Conservation (phyloP, 2,329 filamentous ascomycete genomes). For the Aspergillus japonicus region DNA sequence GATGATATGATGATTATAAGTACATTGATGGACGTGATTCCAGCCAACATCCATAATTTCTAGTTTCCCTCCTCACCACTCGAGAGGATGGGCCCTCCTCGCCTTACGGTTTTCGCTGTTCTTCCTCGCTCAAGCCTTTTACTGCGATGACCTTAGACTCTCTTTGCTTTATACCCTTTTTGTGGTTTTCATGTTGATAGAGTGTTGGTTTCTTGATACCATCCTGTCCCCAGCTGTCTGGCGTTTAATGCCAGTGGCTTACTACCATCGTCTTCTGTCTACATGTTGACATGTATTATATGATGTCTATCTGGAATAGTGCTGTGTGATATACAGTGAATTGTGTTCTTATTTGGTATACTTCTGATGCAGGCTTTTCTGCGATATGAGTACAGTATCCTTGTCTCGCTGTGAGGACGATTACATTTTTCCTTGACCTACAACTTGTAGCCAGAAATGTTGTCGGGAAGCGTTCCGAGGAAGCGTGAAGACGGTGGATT, state of each 20-base stretch:
- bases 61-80: background rate
- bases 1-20: constrained; percentile 43
- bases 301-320: background rate
- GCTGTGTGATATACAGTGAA: no score
- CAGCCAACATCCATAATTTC: background rate
- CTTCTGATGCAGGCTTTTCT: no score
- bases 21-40: background rate
- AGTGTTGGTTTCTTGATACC: background rate
- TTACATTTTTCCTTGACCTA: no score
- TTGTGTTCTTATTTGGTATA: no score
- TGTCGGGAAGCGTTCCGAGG: no score
- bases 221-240: background rate
- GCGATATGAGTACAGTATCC: no score
- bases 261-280: background rate
- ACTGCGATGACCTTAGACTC: background rate
- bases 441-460: no score
- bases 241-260: background rate
- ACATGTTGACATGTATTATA: background rate
- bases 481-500: no score
- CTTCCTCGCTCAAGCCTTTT: background rate
- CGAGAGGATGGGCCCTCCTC: background rate
- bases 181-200: background rate
- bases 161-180: background rate
- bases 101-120: background rate
- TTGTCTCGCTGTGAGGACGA: no score